These are phyloP conservation scores for Sporodiniella umbellata DNA, from an alignment of 371 early-diverging fungal species.

Conservation along the genomic window DNA sequence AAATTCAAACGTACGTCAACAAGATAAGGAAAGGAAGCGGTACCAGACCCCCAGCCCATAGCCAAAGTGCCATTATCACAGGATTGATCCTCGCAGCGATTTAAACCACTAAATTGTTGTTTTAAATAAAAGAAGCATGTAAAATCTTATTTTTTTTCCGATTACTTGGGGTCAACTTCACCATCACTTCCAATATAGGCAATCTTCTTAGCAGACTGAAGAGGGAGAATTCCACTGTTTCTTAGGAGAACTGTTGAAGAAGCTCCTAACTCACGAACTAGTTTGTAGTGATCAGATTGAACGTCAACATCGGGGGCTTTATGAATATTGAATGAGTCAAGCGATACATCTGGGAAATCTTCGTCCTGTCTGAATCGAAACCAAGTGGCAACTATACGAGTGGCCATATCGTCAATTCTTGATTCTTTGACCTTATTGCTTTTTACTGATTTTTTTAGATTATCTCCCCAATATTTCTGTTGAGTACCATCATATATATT, in stretches of 20 bases:
- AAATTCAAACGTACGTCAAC: conserved; percentile 24
- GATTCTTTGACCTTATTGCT: conserved; percentile 22
- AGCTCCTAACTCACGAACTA: conserved; percentile 41
- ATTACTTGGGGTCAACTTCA: conserved; percentile 24
- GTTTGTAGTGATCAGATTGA: conserved; percentile 28
- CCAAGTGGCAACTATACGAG: conserved; percentile 49
- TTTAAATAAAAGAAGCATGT: neutral
- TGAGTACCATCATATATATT: conserved; percentile 16
- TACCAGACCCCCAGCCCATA: conserved; percentile 62
- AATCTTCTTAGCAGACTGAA: conserved; percentile 13
- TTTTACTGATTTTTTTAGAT: conserved; percentile 25
- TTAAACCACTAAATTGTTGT: conserved; percentile 7
- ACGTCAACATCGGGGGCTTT: conserved; percentile 27
- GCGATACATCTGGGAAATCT: conserved; percentile 31
- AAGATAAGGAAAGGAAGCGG: conserved; percentile 54
- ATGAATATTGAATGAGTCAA: conserved; percentile 24
- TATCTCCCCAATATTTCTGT: conserved; percentile 26
- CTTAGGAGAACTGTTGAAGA: conserved; percentile 48
- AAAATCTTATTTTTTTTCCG: neutral
- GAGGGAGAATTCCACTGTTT: conserved; percentile 35
- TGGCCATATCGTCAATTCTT: conserved; percentile 49
- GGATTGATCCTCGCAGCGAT: conserved; percentile 21
- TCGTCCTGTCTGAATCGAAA: conserved; percentile 36
- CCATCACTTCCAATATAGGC: conserved; percentile 57
- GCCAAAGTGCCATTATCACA: conserved; percentile 49